These are phyloP conservation scores for Alternaria novae-zelandiae DNA, from an alignment of 2,329 filamentous ascomycete genomes.

Conservation along the genomic window DNA sequence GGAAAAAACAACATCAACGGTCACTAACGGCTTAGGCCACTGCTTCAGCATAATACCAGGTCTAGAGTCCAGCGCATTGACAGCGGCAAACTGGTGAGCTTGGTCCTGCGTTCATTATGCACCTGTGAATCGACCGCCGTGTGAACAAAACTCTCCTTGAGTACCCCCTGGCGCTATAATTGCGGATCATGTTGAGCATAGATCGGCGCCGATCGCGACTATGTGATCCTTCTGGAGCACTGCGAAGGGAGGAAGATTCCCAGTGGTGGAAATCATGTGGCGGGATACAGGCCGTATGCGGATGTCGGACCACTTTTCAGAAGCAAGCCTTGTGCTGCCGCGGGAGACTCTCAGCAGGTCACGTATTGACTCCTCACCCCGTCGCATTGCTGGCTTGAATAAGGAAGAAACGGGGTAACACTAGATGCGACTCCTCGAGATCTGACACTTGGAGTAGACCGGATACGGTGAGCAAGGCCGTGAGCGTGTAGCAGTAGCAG, in stretches of 20 bases:
- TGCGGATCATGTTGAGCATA: constrained; percentile 27
- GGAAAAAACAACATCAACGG: constrained; percentile 1
- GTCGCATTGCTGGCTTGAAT: not conserved
- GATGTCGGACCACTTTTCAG: constrained; percentile 36
- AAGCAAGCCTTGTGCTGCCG: constrained; percentile 28
- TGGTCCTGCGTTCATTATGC: constrained; percentile 25
- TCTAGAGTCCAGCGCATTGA: constrained; percentile 8
- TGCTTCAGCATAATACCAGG: not conserved
- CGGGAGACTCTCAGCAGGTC: constrained; percentile 25
- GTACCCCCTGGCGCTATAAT: constrained; percentile 18
- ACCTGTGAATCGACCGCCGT: constrained; percentile 25
- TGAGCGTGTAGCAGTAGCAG: constrained; percentile 1
- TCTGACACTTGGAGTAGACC: constrained; percentile 6
- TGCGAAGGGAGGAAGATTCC: constrained; percentile 18
- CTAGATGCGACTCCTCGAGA: constrained; percentile 4
- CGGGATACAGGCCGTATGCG: constrained; percentile 32
- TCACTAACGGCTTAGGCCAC: not conserved
- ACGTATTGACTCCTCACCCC: not conserved
- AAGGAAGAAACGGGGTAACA: not conserved
- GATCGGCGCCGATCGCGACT: constrained; percentile 33
- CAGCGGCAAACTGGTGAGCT: constrained; percentile 19
- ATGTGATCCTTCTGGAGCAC: constrained; percentile 24
- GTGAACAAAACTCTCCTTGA: constrained; percentile 21
- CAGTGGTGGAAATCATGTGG: constrained; percentile 40
- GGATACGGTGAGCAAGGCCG: constrained; percentile 12